Conservation (phyloP, 192 early-diverging fungal genomes). For the Kickxella alabastrina region DNA sequence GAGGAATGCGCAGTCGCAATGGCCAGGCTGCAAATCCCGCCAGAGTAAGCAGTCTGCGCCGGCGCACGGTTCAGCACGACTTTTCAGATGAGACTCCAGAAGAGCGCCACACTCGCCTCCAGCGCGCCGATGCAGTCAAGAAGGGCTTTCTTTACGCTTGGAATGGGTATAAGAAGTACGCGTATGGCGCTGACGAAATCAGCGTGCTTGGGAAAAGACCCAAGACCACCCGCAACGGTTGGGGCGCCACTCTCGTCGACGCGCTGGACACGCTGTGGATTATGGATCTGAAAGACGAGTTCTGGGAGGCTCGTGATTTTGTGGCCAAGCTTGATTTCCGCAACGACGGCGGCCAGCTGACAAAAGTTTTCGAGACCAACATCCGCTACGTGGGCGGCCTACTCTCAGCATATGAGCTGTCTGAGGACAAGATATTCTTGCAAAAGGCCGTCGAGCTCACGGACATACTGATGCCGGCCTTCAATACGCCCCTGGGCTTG, state of each 20-base stretch:
- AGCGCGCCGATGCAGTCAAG: constrained; percentile 53
- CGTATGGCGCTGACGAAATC: constrained; percentile 77
- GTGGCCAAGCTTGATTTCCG: constrained; percentile 62
- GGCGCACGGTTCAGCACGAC: constrained; percentile 28
- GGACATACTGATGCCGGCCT: constrained; percentile 70
- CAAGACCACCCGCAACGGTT: constrained; percentile 54
- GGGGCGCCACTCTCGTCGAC: constrained; percentile 86
- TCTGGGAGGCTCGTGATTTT: constrained; percentile 64
- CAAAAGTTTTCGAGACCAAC: constrained; percentile 84
- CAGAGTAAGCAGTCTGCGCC: constrained; percentile 11
- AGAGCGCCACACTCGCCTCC: constrained; percentile 13
- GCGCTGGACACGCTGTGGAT: constrained; percentile 80
- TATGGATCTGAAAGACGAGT: constrained; percentile 78
- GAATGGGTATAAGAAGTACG: constrained; percentile 71
- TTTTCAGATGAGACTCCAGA: constrained; percentile 27
- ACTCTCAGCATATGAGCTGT: constrained; percentile 74
- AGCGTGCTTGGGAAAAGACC: constrained; percentile 30
- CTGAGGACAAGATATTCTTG: constrained; percentile 60
- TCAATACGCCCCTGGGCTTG: constrained; percentile 64
- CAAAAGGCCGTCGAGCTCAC: constrained; percentile 73
- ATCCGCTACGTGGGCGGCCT: constrained; percentile 84
- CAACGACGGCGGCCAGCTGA: constrained; percentile 59
- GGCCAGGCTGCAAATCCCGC: constrained; percentile 18
- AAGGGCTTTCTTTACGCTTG: constrained; percentile 65
- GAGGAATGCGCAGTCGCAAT: constrained; percentile 15